Conservation (phyloP, 2,329 filamentous ascomycete genomes). For the Hymenotorrendiella dingleyae region DNA sequence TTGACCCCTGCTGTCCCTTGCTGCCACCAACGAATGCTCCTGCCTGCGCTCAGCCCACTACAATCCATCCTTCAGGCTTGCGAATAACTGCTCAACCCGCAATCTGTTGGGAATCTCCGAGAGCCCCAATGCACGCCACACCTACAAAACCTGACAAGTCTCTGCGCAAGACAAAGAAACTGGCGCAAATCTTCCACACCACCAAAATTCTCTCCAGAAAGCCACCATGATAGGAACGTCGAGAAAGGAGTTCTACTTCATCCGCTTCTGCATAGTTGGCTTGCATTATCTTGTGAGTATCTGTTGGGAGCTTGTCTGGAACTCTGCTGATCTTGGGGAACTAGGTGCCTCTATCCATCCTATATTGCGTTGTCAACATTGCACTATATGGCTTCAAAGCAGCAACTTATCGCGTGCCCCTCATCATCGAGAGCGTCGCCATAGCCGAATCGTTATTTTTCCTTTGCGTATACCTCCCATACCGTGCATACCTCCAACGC, state of each 20-base stretch:
- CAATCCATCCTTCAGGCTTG: not conserved
- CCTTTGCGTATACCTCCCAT: constrained; percentile 46
- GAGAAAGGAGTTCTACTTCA: constrained; percentile 31
- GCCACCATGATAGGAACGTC: constrained; percentile 31
- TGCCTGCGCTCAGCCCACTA: no score
- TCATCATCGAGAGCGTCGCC: constrained; percentile 36
- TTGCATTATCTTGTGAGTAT: no score
- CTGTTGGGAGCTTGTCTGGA: no score
- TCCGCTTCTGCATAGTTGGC: constrained; percentile 41
- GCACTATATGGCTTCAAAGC: constrained; percentile 28
- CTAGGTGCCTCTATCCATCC: constrained; percentile 43
- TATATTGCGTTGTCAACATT: constrained; percentile 36
- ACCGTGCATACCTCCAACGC: constrained; percentile 43
- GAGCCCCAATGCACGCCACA: not conserved
- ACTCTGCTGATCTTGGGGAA: no score
- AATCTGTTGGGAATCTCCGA: constrained; percentile 1
- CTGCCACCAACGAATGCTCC: no score
- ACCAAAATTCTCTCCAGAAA: not conserved
- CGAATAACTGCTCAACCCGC: not conserved
- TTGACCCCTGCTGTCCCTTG: no score
- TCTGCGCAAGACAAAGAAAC: constrained; percentile 1
- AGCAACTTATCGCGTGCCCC: constrained; percentile 26
- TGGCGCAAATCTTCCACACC: not conserved
- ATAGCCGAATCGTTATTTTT: constrained; percentile 50
- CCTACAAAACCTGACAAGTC: not conserved